Evolutionary conservation across 371 early-diverging fungal species (phyloP).

Genomic region (Syncephalastrum monosporum): DNA sequence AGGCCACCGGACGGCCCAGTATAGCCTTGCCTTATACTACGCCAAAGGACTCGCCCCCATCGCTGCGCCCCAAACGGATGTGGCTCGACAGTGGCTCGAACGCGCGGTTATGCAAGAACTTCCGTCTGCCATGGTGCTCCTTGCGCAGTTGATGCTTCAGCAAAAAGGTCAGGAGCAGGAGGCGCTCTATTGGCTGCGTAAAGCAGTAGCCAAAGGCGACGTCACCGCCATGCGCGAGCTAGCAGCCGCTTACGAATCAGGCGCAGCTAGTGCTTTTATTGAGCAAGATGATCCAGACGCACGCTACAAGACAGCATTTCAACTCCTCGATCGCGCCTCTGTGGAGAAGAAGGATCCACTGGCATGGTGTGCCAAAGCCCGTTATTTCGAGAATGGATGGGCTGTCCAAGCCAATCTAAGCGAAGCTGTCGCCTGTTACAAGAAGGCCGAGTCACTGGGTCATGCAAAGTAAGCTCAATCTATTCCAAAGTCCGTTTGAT

Average conservation of each 20-base stretch:
- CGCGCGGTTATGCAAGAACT: slow-evolving; percentile 32
- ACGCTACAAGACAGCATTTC: slow-evolving; percentile 10
- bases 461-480: slow-evolving; percentile 25
- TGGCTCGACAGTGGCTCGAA: slow-evolving; percentile 30
- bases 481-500: background rate
- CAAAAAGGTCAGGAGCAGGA: slow-evolving; percentile 10
- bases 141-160: slow-evolving; percentile 19
- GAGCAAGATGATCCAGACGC: slow-evolving; percentile 6
- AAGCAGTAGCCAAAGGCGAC: slow-evolving; percentile 18
- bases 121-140: slow-evolving; percentile 27
- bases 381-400: slow-evolving; percentile 30
- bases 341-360: slow-evolving; percentile 10
- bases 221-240: slow-evolving; percentile 15
- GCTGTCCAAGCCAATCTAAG: slow-evolving; percentile 10
- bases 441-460: slow-evolving; percentile 22
- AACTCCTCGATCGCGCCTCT: slow-evolving; percentile 10
- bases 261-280: background rate
- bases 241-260: slow-evolving; percentile 9
- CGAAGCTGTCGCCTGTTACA: slow-evolving; percentile 25
- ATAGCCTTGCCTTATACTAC: slow-evolving; percentile 43
- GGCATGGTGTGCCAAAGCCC: slow-evolving; percentile 21
- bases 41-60: slow-evolving; percentile 39
- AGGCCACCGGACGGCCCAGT: slow-evolving; percentile 40
- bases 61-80: slow-evolving; percentile 16
- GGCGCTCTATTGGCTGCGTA: slow-evolving; percentile 15